These are phyloP conservation scores for Lenzites betulinus DNA, from an alignment of 768 basidiomycete species.

Conservation along the genomic window DNA sequence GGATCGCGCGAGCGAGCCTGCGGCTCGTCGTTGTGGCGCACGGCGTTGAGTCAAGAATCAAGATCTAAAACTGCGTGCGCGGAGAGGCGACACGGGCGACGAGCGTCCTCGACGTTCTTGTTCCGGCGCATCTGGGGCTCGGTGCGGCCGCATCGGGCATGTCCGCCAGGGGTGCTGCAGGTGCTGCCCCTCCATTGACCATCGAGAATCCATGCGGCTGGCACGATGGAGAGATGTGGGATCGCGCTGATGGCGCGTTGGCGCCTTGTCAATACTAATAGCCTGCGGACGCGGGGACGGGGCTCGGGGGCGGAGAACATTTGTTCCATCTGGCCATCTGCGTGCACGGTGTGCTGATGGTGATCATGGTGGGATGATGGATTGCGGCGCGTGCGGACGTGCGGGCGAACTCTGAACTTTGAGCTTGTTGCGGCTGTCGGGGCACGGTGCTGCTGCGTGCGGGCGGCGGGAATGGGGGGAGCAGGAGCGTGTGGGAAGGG, in stretches of 20 bases:
- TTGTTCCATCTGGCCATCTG: slow-evolving; percentile 4
- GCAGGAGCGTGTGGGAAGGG: background rate
- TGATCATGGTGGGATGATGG: slow-evolving; percentile 16
- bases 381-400: background rate
- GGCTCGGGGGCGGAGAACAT: background rate
- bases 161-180: no score
- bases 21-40: no score
- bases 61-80: no score
- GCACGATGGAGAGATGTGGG: background rate
- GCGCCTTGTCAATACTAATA: background rate
- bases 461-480: background rate
- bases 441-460: no score
- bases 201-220: no score
- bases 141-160: no score
- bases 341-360: slow-evolving; percentile 14
- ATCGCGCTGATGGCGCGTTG: background rate
- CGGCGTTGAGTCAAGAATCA: no score
- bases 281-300: background rate
- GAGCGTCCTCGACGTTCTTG: no score
- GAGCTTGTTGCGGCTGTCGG: background rate
- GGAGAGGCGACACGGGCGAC: no score
- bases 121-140: no score
- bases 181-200: no score
- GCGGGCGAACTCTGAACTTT: slow-evolving; percentile 3
- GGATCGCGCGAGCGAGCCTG: background rate